These are phyloP conservation scores for Xerocomellus intermedius DNA, from an alignment of 768 basidiomycete species.

Conservation along the genomic window DNA sequence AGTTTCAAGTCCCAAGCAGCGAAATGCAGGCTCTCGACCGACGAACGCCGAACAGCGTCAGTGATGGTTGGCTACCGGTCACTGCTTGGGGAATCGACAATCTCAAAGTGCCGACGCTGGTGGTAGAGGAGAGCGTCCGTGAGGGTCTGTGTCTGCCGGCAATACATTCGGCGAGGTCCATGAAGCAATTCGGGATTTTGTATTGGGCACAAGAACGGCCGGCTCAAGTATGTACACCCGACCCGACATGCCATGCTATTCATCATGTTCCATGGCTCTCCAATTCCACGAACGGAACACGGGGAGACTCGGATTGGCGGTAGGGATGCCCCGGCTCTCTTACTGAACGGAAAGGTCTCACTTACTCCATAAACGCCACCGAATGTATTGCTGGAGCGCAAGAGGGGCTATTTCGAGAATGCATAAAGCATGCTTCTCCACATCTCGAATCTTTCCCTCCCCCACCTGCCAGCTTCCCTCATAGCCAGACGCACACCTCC, in stretches of 20 bases:
- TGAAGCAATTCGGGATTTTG: neutral
- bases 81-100: no score
- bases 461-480: neutral
- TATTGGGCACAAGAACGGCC: neutral
- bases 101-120: no score
- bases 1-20: no score
- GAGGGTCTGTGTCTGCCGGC: neutral
- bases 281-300: neutral
- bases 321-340: neutral
- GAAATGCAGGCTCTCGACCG: no score
- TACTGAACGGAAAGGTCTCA: neutral
- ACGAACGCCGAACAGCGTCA: no score
- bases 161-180: neutral
- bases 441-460: neutral
- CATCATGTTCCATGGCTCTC: neutral
- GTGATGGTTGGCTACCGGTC: no score
- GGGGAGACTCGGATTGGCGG: no score
- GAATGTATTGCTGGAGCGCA: neutral
- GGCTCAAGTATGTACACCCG: no score
- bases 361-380: neutral
- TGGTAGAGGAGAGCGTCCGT: no score
- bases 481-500: neutral
- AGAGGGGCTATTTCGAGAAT: constrained; percentile 1
- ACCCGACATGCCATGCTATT: neutral
- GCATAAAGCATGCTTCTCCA: neutral